phyloP scores from a whole-genome alignment of 352 stramenopile species.

The Halophytophthora batemanensis region DNA sequence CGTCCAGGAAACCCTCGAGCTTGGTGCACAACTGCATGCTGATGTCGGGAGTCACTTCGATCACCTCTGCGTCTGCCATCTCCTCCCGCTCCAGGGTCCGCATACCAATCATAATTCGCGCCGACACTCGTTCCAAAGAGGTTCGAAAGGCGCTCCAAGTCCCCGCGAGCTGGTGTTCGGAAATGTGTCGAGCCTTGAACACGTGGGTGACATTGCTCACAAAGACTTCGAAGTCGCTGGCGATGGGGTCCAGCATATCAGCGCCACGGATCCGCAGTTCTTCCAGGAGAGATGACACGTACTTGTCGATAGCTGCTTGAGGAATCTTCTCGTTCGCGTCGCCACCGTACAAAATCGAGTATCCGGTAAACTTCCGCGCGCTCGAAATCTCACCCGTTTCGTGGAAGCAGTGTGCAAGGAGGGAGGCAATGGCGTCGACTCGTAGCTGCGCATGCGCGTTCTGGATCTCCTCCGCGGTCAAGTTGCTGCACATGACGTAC shows the following conservation, averaged over 20 bases:
- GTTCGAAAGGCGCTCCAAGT: conserved; percentile 32
- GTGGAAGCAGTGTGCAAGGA: conserved; percentile 55
- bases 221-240: conserved; percentile 28
- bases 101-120: conserved; percentile 21
- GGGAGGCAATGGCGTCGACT: conserved; percentile 49
- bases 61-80: not conserved
- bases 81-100: conserved; percentile 9
- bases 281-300: conserved; percentile 40
- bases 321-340: conserved; percentile 24
- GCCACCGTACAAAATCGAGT: conserved; percentile 54
- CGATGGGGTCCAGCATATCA: not conserved
- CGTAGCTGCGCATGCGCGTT: conserved; percentile 49
- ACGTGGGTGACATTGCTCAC: conserved; percentile 34
- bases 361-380: conserved; percentile 37
- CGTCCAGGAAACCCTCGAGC: conserved; percentile 27
- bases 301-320: conserved; percentile 42
- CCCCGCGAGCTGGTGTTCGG: conserved; percentile 14
- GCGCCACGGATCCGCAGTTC: conserved; percentile 20
- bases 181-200: conserved; percentile 32
- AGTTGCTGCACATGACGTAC: conserved; percentile 53
- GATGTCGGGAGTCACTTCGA: conserved; percentile 1
- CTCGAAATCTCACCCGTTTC: conserved; percentile 27
- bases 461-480: conserved; percentile 26
- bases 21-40: conserved; percentile 18
- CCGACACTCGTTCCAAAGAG: conserved; percentile 26